Evolutionary conservation across 345 rosid genomes (phyloP), one percentile per base, ranked within the genome.

Genomic region (Adansonia digitata): DNA sequence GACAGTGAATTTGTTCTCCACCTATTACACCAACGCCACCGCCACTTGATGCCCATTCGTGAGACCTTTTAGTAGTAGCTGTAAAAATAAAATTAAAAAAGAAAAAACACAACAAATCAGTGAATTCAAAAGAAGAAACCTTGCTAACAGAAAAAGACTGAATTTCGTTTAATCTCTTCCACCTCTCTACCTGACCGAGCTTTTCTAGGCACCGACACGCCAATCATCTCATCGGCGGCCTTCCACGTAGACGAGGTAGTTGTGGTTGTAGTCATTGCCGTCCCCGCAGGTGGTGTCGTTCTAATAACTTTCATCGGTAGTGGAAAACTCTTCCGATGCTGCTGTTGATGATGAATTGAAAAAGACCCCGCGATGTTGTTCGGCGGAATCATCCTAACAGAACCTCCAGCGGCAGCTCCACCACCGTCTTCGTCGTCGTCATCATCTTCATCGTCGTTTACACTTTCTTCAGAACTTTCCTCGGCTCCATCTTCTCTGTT

Each of bases 151-250:
- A 62, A 64, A 62, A 40, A 53, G 46, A 75, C 64, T 65, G 70
- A 63, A 79, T 37, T 26, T 37, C 15, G 53, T 39, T 22, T 22
- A 75, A 75, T 81, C 79, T 80, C 80, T 81, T 90, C 94, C 92
- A 90, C 92, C 87, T 86, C 97, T 84, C 86, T 92, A 95, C 99
- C 99, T 93, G 99, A 90, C 88, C 99, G 98, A 86, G 99, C 99
- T 91, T 93, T 95, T 83, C 99, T 82, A 75, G 99, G 99, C 62
- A 95, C 99, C 76, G 97, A 85, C 51, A 93, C 97, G 17, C 98
- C 94, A 82, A 95, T 95, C 98, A 95, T 90, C 84, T 95, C 99
- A 55, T 92, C 99, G 12, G 91, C 87, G 13, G 94, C 89, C 75
- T 90, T 91, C 97, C 97, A 90, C 1, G 86, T 46, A 4, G 84